These are phyloP conservation scores for Primulina eburnea DNA, from an alignment of 257 asterid species.

Conservation along the genomic window DNA sequence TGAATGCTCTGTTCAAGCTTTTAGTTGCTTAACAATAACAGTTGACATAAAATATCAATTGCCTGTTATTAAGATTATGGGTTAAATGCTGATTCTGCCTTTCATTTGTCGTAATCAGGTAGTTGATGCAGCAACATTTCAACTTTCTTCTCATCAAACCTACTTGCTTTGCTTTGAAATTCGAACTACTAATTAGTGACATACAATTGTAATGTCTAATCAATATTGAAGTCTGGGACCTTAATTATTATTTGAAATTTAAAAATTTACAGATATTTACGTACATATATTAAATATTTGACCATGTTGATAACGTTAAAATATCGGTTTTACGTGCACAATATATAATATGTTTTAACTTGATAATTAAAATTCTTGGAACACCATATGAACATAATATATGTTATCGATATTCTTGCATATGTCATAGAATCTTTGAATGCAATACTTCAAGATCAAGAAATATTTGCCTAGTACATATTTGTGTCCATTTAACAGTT, in stretches of 20 bases:
- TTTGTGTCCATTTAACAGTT: not conserved
- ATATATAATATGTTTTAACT: no score
- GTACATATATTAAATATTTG: no score
- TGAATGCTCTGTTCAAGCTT: not conserved
- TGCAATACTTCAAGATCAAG: not conserved
- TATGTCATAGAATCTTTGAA: no score
- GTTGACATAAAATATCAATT: not conserved
- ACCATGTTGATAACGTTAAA: no score
- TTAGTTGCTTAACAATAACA: not conserved
- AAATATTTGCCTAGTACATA: not conserved
- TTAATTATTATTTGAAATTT: no score
- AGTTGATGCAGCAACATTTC: constrained; percentile 41
- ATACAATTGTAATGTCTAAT: not conserved
- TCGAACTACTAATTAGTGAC: not conserved
- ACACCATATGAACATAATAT: no score
- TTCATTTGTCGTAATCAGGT: constrained; percentile 34
- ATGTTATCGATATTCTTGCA: no score
- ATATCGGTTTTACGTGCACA: not conserved
- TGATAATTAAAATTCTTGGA: no score
- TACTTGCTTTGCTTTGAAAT: constrained; percentile 37
- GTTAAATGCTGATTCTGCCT: not conserved
- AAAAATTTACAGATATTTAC: no score
- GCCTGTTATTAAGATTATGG: not conserved
- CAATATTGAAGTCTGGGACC: not conserved
- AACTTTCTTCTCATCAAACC: constrained; percentile 30